Percentiles rank a stretch among this genome's conserved stretches.
Evolutionary conservation across 176 grass and related monocot genomes (phyloP).

Genomic region (Musa acuminata): DNA sequence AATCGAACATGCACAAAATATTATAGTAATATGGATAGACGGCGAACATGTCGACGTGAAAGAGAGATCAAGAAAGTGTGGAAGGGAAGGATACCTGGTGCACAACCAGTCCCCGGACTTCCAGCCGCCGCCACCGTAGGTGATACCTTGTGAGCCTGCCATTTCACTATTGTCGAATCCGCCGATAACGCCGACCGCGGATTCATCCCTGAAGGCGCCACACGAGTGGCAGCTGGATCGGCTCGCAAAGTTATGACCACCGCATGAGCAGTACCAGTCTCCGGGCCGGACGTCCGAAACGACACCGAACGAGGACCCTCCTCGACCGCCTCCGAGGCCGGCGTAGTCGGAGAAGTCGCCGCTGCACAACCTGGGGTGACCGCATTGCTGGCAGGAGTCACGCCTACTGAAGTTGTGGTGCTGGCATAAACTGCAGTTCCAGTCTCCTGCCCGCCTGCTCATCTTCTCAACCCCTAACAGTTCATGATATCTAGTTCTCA

Average conservation of each 20-base stretch:
- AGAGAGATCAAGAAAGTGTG: too few species aligned
- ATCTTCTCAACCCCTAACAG: not conserved
- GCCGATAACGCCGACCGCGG: slow-evolving; percentile 22
- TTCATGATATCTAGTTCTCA: too few species aligned
- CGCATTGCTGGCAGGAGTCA: slow-evolving; percentile 84
- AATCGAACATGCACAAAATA: too few species aligned
- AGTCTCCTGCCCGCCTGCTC: slow-evolving; percentile 70
- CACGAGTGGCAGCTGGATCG: slow-evolving; percentile 90
- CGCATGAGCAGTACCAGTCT: slow-evolving; percentile 88
- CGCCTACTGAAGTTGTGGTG: slow-evolving; percentile 91
- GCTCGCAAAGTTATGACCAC: slow-evolving; percentile 89
- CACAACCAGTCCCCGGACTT: slow-evolving; percentile 98
- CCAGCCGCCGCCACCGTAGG: slow-evolving; percentile 38
- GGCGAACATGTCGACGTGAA: too few species aligned
- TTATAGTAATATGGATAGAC: too few species aligned
- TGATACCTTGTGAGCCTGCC: slow-evolving; percentile 34
- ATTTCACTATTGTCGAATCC: slow-evolving; percentile 38
- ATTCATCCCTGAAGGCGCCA: slow-evolving; percentile 50
- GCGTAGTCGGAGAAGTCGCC: slow-evolving; percentile 34
- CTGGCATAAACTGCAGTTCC: slow-evolving; percentile 73
- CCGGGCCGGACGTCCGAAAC: slow-evolving; percentile 47
- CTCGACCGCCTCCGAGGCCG: not conserved
- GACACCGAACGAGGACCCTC: not conserved
- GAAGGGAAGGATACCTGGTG: slow-evolving; percentile 42
- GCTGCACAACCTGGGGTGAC: slow-evolving; percentile 47